These are phyloP conservation scores for Epichloe sp. DNA, from an alignment of 2,329 filamentous ascomycete species.

Conservation along the genomic window DNA sequence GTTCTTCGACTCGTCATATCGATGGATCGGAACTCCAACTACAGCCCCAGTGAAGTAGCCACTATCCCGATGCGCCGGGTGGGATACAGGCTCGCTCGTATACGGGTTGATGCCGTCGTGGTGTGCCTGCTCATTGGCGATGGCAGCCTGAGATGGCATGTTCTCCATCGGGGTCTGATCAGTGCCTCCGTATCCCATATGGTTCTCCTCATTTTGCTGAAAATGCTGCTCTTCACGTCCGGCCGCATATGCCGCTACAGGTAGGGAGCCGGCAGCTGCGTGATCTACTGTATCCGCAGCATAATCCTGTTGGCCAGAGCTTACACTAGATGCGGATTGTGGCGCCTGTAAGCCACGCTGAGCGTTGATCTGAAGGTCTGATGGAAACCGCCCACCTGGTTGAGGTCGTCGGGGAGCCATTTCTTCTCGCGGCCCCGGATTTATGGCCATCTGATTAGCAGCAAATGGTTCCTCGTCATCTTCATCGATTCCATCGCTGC, in stretches of 20 bases:
- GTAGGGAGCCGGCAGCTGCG: conserved; percentile 43
- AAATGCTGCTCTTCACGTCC: conserved; percentile 10
- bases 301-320: conserved; percentile 43
- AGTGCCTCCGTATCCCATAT: conserved; percentile 32
- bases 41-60: conserved; percentile 12
- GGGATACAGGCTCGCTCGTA: conserved; percentile 29
- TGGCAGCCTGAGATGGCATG: conserved; percentile 35
- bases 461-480: conserved; percentile 53
- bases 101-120: conserved; percentile 47
- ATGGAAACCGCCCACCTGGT: conserved; percentile 94
- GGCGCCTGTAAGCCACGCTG: conserved; percentile 68
- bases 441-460: conserved; percentile 30
- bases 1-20: conserved; percentile 7
- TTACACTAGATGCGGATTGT: conserved; percentile 69
- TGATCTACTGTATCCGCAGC: conserved; percentile 42
- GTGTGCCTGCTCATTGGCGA: conserved; percentile 36
- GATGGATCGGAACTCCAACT: conserved; percentile 5
- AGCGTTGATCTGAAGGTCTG: conserved; percentile 73
- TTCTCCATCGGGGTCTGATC: conserved; percentile 32
- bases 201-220: conserved; percentile 4
- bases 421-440: conserved; percentile 35
- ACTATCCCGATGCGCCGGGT: conserved; percentile 7
- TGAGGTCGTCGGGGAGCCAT: conserved; percentile 54
- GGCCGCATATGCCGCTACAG: conserved; percentile 20
- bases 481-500: conserved; percentile 67